These are phyloP conservation scores for Skeletonema marinoi DNA, from an alignment of 108 stramenopile species.

Conservation along the genomic window DNA sequence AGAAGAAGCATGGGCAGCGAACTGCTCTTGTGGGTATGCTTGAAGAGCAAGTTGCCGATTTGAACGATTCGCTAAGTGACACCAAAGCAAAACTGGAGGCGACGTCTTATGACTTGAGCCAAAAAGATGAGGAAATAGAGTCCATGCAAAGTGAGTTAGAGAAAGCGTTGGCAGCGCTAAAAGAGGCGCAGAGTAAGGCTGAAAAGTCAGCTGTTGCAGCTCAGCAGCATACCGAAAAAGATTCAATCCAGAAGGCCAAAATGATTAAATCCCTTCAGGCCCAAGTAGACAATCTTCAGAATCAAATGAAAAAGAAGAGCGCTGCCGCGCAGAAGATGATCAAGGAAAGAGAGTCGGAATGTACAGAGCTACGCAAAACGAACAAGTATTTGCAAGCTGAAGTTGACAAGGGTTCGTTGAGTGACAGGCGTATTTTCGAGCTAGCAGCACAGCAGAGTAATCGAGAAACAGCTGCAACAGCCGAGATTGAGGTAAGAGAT, in stretches of 20 bases:
- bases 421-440: constrained; percentile 88
- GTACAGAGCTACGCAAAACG: constrained; percentile 60
- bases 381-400: constrained; percentile 84
- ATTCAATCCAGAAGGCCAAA: constrained; percentile 38
- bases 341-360: constrained; percentile 81
- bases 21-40: constrained; percentile 90
- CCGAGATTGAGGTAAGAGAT: constrained; percentile 83
- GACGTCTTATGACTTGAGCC: constrained; percentile 69
- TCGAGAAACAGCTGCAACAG: constrained; percentile 71
- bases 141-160: constrained; percentile 50
- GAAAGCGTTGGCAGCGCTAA: constrained; percentile 45
- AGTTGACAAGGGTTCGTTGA: constrained; percentile 82
- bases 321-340: constrained; percentile 83
- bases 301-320: constrained; percentile 86
- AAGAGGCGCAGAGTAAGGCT: constrained; percentile 55
- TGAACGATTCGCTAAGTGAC: constrained; percentile 81
- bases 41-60: constrained; percentile 79
- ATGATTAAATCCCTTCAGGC: constrained; percentile 71
- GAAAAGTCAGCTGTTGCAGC: constrained; percentile 54
- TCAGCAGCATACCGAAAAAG: constrained; percentile 60
- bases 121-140: constrained; percentile 72
- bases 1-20: constrained; percentile 84
- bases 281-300: constrained; percentile 74
- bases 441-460: constrained; percentile 88
- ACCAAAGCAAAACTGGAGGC: constrained; percentile 80